phyloP scores from a whole-genome alignment of 2,329 filamentous ascomycete species.

The Elsinoe australis region DNA sequence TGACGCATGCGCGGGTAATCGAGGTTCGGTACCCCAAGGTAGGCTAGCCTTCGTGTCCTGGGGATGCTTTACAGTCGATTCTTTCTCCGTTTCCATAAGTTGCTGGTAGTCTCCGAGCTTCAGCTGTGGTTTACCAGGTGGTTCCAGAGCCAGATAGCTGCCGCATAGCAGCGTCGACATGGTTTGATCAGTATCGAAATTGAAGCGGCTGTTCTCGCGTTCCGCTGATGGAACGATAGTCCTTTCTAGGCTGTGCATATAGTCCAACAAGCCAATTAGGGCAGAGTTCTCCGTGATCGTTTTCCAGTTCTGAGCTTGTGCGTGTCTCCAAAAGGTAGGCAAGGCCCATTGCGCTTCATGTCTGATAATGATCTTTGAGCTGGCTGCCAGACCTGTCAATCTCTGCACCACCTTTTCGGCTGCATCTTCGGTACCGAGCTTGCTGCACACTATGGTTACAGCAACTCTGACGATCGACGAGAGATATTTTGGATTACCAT shows the following conservation, averaged over 20 bases:
- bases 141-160: constrained; percentile 38
- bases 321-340: constrained; percentile 38
- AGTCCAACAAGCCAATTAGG: constrained; percentile 37
- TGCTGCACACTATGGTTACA: constrained; percentile 35
- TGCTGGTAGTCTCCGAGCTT: constrained; percentile 35
- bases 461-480: constrained; percentile 43
- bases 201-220: constrained; percentile 35
- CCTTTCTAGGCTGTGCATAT: constrained; percentile 38
- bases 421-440: constrained; percentile 33
- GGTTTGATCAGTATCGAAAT: constrained; percentile 38
- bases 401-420: constrained; percentile 34
- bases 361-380: constrained; percentile 45
- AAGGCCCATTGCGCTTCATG: constrained; percentile 47
- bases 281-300: constrained; percentile 35
- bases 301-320: constrained; percentile 31
- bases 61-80: constrained; percentile 19
- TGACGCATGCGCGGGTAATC: not conserved
- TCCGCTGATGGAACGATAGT: constrained; percentile 35
- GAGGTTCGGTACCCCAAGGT: not conserved
- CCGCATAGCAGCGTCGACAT: constrained; percentile 41
- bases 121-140: constrained; percentile 34
- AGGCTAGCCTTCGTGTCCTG: not conserved
- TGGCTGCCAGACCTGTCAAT: constrained; percentile 39
- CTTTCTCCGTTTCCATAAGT: constrained; percentile 29
- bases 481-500: constrained; percentile 41